Conservation (phyloP, 2,329 filamentous ascomycete species). For the Fusarium irregulare region DNA sequence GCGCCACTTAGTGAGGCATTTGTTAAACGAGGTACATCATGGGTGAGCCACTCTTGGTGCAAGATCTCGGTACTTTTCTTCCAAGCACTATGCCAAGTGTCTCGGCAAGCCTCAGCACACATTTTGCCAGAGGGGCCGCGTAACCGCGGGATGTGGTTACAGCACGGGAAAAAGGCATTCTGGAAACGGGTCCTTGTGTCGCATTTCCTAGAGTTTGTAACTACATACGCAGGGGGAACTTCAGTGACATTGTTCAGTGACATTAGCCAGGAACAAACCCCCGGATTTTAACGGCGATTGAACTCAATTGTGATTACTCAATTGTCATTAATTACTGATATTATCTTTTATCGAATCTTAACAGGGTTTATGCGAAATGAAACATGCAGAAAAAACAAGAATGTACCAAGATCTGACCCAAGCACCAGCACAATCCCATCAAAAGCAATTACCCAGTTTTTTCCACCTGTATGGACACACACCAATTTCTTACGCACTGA, state of each 20-base stretch:
- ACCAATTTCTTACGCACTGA: background rate
- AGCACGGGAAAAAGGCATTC: background rate
- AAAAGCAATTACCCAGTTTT: background rate
- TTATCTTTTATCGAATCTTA: background rate
- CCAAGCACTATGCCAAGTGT: background rate
- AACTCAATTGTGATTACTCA: background rate
- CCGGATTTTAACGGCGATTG: background rate
- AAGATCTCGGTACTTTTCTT: background rate
- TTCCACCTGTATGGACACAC: background rate
- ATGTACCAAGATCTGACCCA: background rate
- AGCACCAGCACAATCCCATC: no score
- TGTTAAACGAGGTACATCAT: background rate
- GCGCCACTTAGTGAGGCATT: background rate
- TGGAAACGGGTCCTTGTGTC: background rate
- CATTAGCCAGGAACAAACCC: background rate
- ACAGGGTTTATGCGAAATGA: background rate
- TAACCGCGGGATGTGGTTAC: background rate
- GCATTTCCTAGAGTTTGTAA: background rate
- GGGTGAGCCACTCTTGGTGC: rapidly evolving
- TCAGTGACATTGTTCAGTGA: background rate
- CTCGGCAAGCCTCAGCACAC: background rate
- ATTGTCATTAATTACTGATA: background rate
- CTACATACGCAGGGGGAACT: background rate
- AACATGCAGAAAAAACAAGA: background rate
- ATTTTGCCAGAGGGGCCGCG: rapidly evolving